Conservation (phyloP, 352 stramenopile genomes). For the Pythium chondricola region DNA sequence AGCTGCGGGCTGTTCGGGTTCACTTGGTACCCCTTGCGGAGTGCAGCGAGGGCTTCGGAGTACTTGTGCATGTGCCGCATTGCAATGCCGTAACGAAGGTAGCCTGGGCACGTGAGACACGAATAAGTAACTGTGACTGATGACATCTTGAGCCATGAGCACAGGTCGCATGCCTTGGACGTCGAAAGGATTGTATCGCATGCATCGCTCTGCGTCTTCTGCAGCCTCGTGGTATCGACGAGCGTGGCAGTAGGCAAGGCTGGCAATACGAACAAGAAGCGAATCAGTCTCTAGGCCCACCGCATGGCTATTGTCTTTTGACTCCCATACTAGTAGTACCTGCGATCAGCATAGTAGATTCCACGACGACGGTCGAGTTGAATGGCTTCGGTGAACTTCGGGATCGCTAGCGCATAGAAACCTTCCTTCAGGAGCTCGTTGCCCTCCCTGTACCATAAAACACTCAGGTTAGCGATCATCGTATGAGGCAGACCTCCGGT, state of each 20-base stretch:
- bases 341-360: constrained; percentile 91
- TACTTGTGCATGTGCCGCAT: constrained; percentile 82
- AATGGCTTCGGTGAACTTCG: constrained; percentile 92
- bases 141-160: neutral
- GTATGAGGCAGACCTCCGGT: neutral
- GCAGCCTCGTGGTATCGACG: constrained; percentile 79
- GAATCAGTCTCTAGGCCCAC: neutral
- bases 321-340: constrained; percentile 39
- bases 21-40: constrained; percentile 65
- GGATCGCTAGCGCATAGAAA: constrained; percentile 86
- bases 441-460: constrained; percentile 55
- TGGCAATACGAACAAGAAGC: constrained; percentile 12
- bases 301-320: neutral
- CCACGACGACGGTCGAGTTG: constrained; percentile 80
- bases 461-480: too few species aligned
- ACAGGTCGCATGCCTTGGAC: constrained; percentile 60
- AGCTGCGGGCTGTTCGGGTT: constrained; percentile 70
- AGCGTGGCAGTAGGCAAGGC: constrained; percentile 62
- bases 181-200: constrained; percentile 91
- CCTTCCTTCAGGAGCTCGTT: constrained; percentile 88
- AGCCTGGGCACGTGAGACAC: constrained; percentile 28
- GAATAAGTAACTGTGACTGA: neutral
- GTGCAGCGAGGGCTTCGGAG: constrained; percentile 52
- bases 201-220: constrained; percentile 83
- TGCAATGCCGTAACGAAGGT: constrained; percentile 90